These are phyloP conservation scores for Teratosphaeria zuluensis DNA, from an alignment of 2,329 filamentous ascomycete species.

Conservation along the genomic window DNA sequence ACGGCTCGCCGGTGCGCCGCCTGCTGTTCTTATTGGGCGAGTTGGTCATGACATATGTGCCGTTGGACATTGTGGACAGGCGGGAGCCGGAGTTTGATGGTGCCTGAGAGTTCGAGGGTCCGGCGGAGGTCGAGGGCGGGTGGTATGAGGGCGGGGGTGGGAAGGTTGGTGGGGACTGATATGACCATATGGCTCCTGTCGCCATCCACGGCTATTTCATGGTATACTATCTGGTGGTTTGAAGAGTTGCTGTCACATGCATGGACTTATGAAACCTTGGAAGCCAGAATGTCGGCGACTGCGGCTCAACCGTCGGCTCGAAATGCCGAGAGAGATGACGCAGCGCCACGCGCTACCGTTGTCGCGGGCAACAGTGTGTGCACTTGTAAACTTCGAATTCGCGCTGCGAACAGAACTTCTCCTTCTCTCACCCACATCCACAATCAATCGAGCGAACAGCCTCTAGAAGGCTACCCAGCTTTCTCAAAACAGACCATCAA, in stretches of 20 bases:
- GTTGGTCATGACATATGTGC: conserved; percentile 86
- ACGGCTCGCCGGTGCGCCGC: conserved; percentile 55
- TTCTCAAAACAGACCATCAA: conserved; percentile 15
- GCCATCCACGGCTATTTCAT: neutral
- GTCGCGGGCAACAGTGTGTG: neutral
- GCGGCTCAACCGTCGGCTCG: neutral
- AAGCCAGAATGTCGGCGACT: neutral
- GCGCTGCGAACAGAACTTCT: neutral
- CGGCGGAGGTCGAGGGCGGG: conserved; percentile 12
- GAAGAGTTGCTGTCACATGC: neutral
- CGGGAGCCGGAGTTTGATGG: conserved; percentile 9
- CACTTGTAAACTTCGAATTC: neutral
- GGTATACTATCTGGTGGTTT: neutral
- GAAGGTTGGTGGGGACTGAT: conserved; percentile 45
- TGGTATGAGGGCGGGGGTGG: neutral
- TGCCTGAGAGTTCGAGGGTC: neutral
- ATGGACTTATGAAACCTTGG: neutral
- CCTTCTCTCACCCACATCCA: conserved; percentile 18
- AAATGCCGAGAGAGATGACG: neutral
- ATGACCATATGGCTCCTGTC: conserved; percentile 75
- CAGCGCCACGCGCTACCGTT: neutral
- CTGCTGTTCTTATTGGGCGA: conserved; percentile 60
- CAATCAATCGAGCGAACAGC: conserved; percentile 8
- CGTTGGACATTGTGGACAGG: conserved; percentile 38
- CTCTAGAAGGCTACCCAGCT: conserved; percentile 7